A percentile compares a stretch with the other conserved stretches of the same genome.
phyloP scores from a whole-genome alignment of 2,329 filamentous ascomycete species.

The Elsinoe perseae region DNA sequence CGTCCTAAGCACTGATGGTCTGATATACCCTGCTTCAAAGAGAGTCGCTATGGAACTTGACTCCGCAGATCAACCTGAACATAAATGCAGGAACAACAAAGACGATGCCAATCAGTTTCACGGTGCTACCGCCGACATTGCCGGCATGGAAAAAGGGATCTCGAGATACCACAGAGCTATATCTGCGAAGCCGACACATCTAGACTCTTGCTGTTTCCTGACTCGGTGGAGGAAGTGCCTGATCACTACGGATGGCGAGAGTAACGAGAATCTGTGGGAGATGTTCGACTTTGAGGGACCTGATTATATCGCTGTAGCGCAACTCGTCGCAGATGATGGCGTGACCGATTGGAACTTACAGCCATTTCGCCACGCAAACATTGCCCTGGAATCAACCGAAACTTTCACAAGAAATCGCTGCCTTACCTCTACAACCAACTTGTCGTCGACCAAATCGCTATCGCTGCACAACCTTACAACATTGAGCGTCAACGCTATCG shows the following conservation, averaged over 20 bases:
- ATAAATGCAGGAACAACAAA: background rate
- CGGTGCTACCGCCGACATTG: background rate
- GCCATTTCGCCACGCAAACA: background rate
- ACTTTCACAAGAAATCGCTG: conserved; percentile 15
- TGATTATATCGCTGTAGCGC: conserved; percentile 29
- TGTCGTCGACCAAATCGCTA: background rate
- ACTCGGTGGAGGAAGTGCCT: background rate
- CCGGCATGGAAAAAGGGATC: background rate
- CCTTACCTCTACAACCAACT: conserved; percentile 1
- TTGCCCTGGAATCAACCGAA: background rate
- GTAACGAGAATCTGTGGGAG: conserved; percentile 16
- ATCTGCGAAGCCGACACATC: background rate
- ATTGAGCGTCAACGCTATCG: background rate
- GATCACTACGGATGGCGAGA: background rate
- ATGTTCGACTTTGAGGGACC: conserved; percentile 22
- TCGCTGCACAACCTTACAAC: conserved; percentile 3
- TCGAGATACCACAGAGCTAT: background rate
- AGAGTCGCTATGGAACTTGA: background rate
- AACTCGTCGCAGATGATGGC: conserved; percentile 30
- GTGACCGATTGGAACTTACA: conserved; percentile 13
- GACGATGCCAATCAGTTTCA: background rate
- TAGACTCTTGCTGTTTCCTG: background rate
- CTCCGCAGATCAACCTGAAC: background rate
- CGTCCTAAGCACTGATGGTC: background rate
- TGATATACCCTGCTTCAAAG: background rate